Evolutionary conservation across 495 filamentous ascomycete genomes (phyloP).

Genomic region (Penicillium egyptiacum): DNA sequence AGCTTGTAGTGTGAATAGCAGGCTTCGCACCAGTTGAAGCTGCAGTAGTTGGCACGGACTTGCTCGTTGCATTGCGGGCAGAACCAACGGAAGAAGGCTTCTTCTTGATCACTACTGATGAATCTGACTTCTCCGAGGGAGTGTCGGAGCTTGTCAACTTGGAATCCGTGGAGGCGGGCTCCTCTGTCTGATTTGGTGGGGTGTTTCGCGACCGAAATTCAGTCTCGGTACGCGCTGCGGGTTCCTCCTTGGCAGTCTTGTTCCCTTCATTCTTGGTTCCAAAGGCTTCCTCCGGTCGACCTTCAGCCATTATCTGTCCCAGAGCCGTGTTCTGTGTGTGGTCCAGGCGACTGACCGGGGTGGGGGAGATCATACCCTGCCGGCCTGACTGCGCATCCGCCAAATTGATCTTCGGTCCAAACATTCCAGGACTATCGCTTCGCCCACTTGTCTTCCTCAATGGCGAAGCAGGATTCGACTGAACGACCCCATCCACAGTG

Average conservation of each 20-base stretch:
- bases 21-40: slow-evolving; percentile 30
- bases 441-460: slow-evolving; percentile 38
- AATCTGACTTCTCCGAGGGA: slow-evolving; percentile 26
- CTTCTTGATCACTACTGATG: slow-evolving; percentile 32
- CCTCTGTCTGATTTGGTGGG: slow-evolving; percentile 21
- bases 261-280: slow-evolving; percentile 10
- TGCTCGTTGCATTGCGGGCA: slow-evolving; percentile 37
- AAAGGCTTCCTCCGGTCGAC: slow-evolving; percentile 3
- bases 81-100: slow-evolving; percentile 43
- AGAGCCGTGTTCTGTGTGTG: slow-evolving; percentile 19
- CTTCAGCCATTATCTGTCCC: slow-evolving; percentile 15
- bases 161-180: slow-evolving; percentile 13
- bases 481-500: slow-evolving; percentile 59
- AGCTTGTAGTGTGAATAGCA: slow-evolving; percentile 14
- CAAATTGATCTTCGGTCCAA: slow-evolving; percentile 38
- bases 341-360: slow-evolving; percentile 25
- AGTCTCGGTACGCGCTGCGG: slow-evolving; percentile 9
- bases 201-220: slow-evolving; percentile 16
- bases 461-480: slow-evolving; percentile 35
- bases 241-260: slow-evolving; percentile 7
- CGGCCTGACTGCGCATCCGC: slow-evolving; percentile 33
- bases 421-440: slow-evolving; percentile 35
- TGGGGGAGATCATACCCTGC: slow-evolving; percentile 32
- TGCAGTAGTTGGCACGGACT: slow-evolving; percentile 19
- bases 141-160: slow-evolving; percentile 14